phyloP scores from a whole-genome alignment of 495 filamentous ascomycete genomes.

The Cairneyella variabilis region DNA sequence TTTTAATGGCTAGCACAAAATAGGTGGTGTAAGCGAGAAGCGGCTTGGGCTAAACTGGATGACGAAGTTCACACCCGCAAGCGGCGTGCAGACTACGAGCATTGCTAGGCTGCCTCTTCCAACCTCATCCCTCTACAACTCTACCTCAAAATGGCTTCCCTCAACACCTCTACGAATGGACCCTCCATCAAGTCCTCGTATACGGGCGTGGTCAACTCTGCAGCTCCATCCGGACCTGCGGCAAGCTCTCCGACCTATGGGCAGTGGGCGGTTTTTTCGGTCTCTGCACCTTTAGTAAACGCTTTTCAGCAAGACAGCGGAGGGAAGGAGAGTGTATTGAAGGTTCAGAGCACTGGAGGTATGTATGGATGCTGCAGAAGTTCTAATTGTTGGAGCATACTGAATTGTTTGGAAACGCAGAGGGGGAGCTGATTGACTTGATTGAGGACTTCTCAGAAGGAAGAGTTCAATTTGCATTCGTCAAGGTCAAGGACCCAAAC shows the following conservation, averaged over 20 bases:
- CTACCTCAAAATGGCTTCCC: conserved; percentile 68
- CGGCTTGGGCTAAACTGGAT: conserved; percentile 1
- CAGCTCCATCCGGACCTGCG: conserved; percentile 56
- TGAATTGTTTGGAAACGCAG: no score
- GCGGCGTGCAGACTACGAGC: conserved; percentile 1
- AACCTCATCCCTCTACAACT: conserved; percentile 4
- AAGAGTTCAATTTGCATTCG: conserved; percentile 92
- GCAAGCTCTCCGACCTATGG: conserved; percentile 67
- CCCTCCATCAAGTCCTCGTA: conserved; percentile 92
- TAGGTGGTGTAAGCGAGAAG: neutral
- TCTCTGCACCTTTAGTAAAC: conserved; percentile 83
- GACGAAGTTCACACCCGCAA: neutral
- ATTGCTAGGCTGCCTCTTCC: neutral
- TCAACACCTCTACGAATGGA: conserved; percentile 88
- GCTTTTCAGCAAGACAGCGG: conserved; percentile 81
- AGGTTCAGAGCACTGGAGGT: conserved; percentile 91
- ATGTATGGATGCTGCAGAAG: no score
- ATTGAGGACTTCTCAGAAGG: conserved; percentile 97
- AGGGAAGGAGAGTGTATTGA: conserved; percentile 88
- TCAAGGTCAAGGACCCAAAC: conserved; percentile 95
- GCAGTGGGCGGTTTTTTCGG: conserved; percentile 89
- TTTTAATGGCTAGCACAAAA: no score
- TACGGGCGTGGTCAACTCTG: conserved; percentile 75
- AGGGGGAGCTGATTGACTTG: conserved; percentile 92
- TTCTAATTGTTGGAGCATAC: no score